A percentile compares a stretch with the other conserved stretches of the same genome.
Evolutionary conservation across 441 rosid genomes (phyloP).

Genomic region (Monsonia emarginata): DNA sequence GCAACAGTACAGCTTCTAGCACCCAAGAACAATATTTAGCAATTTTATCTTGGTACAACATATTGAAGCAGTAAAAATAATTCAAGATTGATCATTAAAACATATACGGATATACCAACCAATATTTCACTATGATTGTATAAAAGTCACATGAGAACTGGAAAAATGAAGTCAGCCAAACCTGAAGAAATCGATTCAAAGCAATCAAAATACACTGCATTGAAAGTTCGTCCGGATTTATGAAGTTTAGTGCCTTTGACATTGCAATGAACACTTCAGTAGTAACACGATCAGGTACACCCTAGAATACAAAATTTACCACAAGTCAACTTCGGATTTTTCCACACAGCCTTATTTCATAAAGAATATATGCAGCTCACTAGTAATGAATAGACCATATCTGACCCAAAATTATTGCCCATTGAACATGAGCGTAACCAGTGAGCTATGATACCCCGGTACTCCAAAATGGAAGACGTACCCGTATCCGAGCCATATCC

Average conservation of each 20-base stretch:
- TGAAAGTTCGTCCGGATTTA: slow-evolving; percentile 84
- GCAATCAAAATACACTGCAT: slow-evolving; percentile 91
- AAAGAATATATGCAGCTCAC: background rate
- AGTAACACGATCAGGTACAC: slow-evolving; percentile 80
- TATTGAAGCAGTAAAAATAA: background rate
- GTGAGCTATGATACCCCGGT: no score
- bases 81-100: background rate
- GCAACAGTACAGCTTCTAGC: background rate
- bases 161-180: slow-evolving; percentile 16
- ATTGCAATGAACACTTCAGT: slow-evolving; percentile 89
- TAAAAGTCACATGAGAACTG: background rate
- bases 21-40: background rate
- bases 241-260: slow-evolving; percentile 89
- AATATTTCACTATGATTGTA: slow-evolving; percentile 5
- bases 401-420: background rate
- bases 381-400: background rate
- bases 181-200: slow-evolving; percentile 89
- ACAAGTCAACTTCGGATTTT: background rate
- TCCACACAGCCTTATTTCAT: background rate
- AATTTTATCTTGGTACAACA: background rate
- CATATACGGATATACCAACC: background rate
- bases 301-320: slow-evolving; percentile 32
- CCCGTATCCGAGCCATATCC: no score
- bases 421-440: background rate
- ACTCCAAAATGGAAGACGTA: no score